Percentiles rank a stretch among this genome's conserved stretches.
phyloP scores from a whole-genome alignment of 2,329 filamentous ascomycete species.

The Nannizzia gypsea region DNA sequence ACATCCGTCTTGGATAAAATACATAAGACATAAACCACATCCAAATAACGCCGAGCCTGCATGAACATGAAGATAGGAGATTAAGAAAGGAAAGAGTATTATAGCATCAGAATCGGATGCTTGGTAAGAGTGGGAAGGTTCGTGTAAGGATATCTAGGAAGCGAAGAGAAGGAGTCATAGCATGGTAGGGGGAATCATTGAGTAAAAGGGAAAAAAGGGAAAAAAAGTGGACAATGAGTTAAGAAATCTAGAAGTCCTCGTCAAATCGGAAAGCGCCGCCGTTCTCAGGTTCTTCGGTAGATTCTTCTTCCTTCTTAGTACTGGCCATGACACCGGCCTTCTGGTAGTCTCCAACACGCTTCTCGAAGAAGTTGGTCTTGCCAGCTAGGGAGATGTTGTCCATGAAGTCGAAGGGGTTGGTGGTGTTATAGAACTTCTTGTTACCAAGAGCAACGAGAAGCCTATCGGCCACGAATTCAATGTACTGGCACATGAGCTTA shows the following conservation, averaged over 20 bases:
- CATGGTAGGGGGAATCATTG: constrained; percentile 16
- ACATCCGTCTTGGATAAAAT: constrained; percentile 1
- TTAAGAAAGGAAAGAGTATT: background rate
- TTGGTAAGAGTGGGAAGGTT: constrained; percentile 18
- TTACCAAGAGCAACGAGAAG: constrained; percentile 88
- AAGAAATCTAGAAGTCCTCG: constrained; percentile 72
- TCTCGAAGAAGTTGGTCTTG: constrained; percentile 99
- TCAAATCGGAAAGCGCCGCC: constrained; percentile 80
- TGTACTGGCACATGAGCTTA: constrained; percentile 97
- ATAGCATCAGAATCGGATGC: background rate
- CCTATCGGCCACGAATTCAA: constrained; percentile 96
- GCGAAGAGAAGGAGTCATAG: constrained; percentile 12
- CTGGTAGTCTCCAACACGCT: constrained; percentile 98
- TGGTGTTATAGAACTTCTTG: constrained; percentile 79
- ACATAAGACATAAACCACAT: background rate
- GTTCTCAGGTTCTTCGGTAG: constrained; percentile 29
- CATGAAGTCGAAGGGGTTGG: constrained; percentile 99
- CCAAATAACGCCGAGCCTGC: constrained; percentile 7
- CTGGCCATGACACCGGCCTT: constrained; percentile 98
- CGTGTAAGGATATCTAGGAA: constrained; percentile 14
- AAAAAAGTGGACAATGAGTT: background rate
- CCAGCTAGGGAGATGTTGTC: constrained; percentile 97
- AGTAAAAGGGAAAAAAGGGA: background rate
- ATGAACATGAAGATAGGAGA: constrained; percentile 7
- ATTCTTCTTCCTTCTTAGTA: constrained; percentile 56